Evolutionary conservation across 805 yeast genomes (phyloP).

Genomic region (Cyberlindnera misumaiensis): DNA sequence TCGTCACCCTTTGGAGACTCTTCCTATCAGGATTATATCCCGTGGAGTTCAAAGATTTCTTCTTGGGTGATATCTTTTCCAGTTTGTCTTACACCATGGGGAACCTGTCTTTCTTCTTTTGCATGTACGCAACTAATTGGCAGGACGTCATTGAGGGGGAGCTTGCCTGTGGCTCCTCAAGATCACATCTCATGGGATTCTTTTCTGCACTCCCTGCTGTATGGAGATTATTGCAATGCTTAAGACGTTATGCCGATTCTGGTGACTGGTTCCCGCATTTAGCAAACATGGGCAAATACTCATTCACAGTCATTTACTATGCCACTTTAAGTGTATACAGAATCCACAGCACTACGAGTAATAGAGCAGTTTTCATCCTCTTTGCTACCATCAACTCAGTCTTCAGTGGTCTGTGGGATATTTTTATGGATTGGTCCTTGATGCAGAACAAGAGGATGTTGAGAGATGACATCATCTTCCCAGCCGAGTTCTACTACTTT

Average conservation of each 20-base stretch:
- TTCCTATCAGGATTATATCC: constrained; percentile 82
- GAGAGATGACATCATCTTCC: constrained; percentile 67
- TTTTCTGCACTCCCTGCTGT: constrained; percentile 78
- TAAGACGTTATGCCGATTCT: constrained; percentile 86
- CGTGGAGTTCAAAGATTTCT: constrained; percentile 92
- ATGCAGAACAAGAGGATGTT: constrained; percentile 59
- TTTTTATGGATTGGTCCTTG: constrained; percentile 94
- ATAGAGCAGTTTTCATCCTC: constrained; percentile 55
- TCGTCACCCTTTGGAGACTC: constrained; percentile 64
- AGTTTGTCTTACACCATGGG: constrained; percentile 85
- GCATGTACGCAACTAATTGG: constrained; percentile 76
- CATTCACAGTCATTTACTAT: constrained; percentile 59
- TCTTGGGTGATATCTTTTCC: constrained; percentile 85
- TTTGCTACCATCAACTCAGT: constrained; percentile 72
- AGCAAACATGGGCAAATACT: constrained; percentile 79
- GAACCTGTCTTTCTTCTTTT: constrained; percentile 77
- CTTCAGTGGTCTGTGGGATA: constrained; percentile 75
- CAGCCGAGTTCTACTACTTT: constrained; percentile 53
- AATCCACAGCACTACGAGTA: constrained; percentile 35
- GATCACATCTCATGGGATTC: constrained; percentile 76
- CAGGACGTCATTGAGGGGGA: constrained; percentile 38
- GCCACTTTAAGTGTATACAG: constrained; percentile 73
- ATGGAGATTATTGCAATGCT: constrained; percentile 88
- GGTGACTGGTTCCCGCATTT: constrained; percentile 96
- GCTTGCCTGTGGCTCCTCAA: constrained; percentile 64